These are phyloP conservation scores for Excoecaria cochinchinensis DNA, from an alignment of 345 rosid genomes.

Conservation along the genomic window DNA sequence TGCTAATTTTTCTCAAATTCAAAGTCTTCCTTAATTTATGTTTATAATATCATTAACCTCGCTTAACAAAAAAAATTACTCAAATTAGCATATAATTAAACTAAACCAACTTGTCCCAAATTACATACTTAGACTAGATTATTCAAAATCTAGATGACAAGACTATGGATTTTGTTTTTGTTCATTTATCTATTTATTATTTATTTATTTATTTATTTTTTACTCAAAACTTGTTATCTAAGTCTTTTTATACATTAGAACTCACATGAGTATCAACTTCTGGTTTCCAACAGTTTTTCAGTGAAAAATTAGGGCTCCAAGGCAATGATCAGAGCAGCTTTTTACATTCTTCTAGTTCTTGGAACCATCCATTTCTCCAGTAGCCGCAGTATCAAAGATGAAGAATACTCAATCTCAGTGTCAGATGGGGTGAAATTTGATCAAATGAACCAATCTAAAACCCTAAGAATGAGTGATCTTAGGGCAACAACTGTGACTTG, in stretches of 20 bases:
- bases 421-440: constrained; percentile 18
- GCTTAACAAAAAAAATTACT: no score
- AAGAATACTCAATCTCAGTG: neutral
- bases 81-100: neutral
- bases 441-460: neutral
- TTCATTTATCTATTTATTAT: no score
- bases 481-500: constrained; percentile 33
- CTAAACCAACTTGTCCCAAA: neutral
- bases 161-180: no score
- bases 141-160: neutral
- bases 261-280: neutral
- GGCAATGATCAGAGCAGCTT: constrained; percentile 19
- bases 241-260: neutral
- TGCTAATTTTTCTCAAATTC: no score
- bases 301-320: neutral
- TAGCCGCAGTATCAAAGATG: constrained; percentile 25
- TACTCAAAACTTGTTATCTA: neutral
- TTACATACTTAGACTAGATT: neutral
- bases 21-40: no score
- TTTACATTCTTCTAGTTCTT: constrained; percentile 19
- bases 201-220: neutral
- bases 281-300: neutral
- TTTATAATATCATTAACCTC: no score
- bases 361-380: constrained; percentile 14
- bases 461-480: neutral